Conservation (phyloP, 148 eudicot genomes). For the Spergularia marina region DNA sequence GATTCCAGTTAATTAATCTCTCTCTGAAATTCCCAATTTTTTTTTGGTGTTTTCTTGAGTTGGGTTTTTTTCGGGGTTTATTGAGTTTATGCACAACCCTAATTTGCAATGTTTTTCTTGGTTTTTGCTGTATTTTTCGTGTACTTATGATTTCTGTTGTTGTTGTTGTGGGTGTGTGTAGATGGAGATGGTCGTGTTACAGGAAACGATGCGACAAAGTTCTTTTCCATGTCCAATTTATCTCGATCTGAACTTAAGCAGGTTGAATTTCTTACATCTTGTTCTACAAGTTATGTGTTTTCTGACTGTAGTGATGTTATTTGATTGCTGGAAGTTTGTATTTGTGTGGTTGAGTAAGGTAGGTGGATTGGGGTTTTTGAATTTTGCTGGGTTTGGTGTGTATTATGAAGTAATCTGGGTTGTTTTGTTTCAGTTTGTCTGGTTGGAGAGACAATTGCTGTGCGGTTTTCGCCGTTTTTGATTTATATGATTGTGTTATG, state of each 20-base stretch:
- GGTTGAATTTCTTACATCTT: conserved; percentile 31
- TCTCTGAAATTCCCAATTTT: neutral
- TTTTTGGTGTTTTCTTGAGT: neutral
- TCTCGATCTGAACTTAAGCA: conserved; percentile 77
- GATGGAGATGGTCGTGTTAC: conserved; percentile 82
- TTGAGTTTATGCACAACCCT: neutral
- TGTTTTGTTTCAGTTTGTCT: too few relatives aligned
- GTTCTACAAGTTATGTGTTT: neutral
- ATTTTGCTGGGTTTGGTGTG: too few relatives aligned
- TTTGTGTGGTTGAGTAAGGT: neutral
- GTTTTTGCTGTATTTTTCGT: neutral
- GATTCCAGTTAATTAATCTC: conserved; percentile 49
- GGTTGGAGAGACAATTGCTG: too few relatives aligned
- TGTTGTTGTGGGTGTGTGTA: conserved; percentile 17
- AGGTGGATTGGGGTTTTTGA: neutral
- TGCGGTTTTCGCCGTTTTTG: too few relatives aligned
- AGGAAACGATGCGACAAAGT: conserved; percentile 72
- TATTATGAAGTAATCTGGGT: too few relatives aligned
- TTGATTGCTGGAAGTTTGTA: neutral
- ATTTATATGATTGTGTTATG: too few relatives aligned
- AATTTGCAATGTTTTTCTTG: neutral
- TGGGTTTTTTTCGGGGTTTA: neutral
- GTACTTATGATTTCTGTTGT: neutral
- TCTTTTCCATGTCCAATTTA: conserved; percentile 61
- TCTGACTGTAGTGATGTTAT: conserved; percentile 7